A percentile compares a stretch with the other conserved stretches of the same genome.
Evolutionary conservation across 2,329 filamentous ascomycete genomes (phyloP).

Genomic region (Curvularia hawaiiensis): DNA sequence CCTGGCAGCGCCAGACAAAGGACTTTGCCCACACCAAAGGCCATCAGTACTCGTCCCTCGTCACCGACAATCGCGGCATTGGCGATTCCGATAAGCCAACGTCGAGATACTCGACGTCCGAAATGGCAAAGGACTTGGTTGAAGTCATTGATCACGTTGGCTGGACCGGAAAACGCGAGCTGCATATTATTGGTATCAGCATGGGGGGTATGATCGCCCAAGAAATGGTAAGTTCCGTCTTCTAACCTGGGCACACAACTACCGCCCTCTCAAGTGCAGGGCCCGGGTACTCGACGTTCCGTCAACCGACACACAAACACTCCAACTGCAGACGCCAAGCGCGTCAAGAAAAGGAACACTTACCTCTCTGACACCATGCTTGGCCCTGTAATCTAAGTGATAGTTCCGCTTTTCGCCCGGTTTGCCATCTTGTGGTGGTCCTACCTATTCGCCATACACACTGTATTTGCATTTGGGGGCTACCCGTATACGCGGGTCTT

Average conservation of each 20-base stretch:
- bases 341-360: slow-evolving; percentile 21
- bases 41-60: slow-evolving; percentile 71
- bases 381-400: slow-evolving; percentile 31
- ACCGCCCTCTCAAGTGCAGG: slow-evolving; percentile 1
- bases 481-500: slow-evolving; percentile 2
- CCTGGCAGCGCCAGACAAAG: slow-evolving; percentile 84
- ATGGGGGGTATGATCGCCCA: slow-evolving; percentile 95
- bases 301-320: slow-evolving; percentile 15
- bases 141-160: slow-evolving; percentile 72
- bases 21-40: slow-evolving; percentile 77
- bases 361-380: slow-evolving; percentile 23
- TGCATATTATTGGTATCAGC: slow-evolving; percentile 77
- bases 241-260: slow-evolving; percentile 6
- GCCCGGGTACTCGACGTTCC: slow-evolving; percentile 37
- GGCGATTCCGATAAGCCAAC: slow-evolving; percentile 79
- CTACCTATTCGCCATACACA: slow-evolving; percentile 4
- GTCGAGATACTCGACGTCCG: slow-evolving; percentile 76
- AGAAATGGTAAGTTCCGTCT: slow-evolving; percentile 63
- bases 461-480: neutral
- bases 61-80: slow-evolving; percentile 86
- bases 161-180: slow-evolving; percentile 64
- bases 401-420: slow-evolving; percentile 17
- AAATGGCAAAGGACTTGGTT: slow-evolving; percentile 80
- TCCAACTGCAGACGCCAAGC: slow-evolving; percentile 17
- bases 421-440: slow-evolving; percentile 16